These are phyloP conservation scores for Chlorencoelia australis DNA, from an alignment of 2,329 filamentous ascomycete species.

Conservation along the genomic window DNA sequence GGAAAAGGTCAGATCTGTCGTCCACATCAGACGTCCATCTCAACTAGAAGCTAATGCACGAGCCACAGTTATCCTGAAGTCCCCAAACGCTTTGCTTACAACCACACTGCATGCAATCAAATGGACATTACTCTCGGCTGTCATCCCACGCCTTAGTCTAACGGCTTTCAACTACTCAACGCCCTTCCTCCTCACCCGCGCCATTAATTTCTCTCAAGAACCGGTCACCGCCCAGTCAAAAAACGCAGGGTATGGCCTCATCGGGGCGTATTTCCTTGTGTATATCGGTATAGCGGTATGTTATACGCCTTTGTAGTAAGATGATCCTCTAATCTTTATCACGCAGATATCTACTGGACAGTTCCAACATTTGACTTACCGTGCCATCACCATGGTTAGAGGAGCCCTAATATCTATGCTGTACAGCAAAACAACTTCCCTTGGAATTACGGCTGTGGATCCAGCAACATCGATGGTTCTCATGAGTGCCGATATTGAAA, in stretches of 20 bases:
- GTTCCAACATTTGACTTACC: conserved; percentile 17
- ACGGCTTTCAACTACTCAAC: conserved; percentile 11
- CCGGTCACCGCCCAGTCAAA: not conserved
- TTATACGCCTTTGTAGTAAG: not conserved
- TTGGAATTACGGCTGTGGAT: conserved; percentile 15
- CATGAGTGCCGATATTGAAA: conserved; percentile 32
- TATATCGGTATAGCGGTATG: conserved; percentile 10
- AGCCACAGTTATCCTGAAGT: not conserved
- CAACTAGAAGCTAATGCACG: too few relatives aligned
- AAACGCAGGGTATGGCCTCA: conserved; percentile 7
- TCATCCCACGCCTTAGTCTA: conserved; percentile 13
- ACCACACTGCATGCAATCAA: conserved; percentile 3
- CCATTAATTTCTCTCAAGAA: conserved; percentile 2
- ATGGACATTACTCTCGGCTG: conserved; percentile 5
- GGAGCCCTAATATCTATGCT: conserved; percentile 20
- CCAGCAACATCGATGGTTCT: conserved; percentile 28
- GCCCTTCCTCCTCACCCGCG: conserved; percentile 9
- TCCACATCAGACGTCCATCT: too few relatives aligned
- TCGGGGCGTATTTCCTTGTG: conserved; percentile 9
- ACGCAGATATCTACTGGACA: conserved; percentile 3
- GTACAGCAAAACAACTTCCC: conserved; percentile 18
- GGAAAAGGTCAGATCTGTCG: too few relatives aligned
- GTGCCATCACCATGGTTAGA: conserved; percentile 17
- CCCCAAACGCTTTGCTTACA: conserved; percentile 1
- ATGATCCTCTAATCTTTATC: not conserved